Evolutionary conservation across 1,139 yeast genomes (phyloP).

Genomic region (Nematodospora anomalae): DNA sequence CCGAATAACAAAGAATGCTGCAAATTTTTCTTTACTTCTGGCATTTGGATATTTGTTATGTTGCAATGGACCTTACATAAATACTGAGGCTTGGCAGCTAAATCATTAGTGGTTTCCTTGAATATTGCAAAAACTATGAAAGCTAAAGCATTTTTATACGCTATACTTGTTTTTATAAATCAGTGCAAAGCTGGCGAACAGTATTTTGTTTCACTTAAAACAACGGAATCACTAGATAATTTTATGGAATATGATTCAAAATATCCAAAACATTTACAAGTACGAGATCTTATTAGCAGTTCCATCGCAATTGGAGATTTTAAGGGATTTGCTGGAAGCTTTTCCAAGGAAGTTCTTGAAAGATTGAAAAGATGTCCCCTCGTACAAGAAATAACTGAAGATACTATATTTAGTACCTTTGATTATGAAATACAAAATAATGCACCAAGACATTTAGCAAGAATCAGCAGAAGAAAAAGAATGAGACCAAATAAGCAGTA

Average conservation of each 20-base stretch:
- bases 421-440: constrained; percentile 32
- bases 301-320: constrained; percentile 61
- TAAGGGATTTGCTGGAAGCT: constrained; percentile 62
- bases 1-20: not conserved
- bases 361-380: constrained; percentile 48
- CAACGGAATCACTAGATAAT: constrained; percentile 34
- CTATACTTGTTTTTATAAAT: constrained; percentile 1
- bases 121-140: not conserved
- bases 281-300: constrained; percentile 45
- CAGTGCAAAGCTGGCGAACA: constrained; percentile 12
- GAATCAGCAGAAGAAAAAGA: constrained; percentile 53
- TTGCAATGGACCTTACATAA: not conserved
- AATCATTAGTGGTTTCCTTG: not conserved
- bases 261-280: constrained; percentile 32
- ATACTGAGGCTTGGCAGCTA: not conserved
- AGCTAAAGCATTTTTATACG: not conserved
- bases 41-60: not conserved
- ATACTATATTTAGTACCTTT: constrained; percentile 51
- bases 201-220: constrained; percentile 29
- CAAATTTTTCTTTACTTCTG: not conserved
- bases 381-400: constrained; percentile 62
- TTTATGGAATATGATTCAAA: constrained; percentile 40
- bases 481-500: constrained; percentile 22
- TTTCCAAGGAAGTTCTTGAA: constrained; percentile 48
- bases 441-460: constrained; percentile 70